Conservation (phyloP, 2,329 filamentous ascomycete genomes). For the Trichoderma brevicompactum region DNA sequence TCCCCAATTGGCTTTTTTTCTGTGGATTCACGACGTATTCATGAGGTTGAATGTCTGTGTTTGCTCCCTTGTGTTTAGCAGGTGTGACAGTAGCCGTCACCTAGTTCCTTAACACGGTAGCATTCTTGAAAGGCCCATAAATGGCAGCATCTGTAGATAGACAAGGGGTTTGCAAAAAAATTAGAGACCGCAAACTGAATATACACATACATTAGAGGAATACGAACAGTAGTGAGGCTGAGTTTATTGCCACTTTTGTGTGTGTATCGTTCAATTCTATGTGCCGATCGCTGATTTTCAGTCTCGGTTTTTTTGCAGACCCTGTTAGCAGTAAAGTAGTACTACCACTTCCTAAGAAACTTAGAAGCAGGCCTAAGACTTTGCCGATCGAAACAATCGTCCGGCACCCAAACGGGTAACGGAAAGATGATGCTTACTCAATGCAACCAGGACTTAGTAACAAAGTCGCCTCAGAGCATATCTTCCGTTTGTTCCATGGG, state of each 20-base stretch:
- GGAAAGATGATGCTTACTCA: neutral
- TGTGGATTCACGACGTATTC: neutral
- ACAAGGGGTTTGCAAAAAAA: no score
- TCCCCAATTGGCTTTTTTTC: neutral
- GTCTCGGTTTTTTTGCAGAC: no score
- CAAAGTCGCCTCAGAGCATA: no score
- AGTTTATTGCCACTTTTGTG: no score
- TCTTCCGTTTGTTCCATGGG: neutral
- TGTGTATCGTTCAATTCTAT: no score
- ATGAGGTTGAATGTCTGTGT: conserved; percentile 1
- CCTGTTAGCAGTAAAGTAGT: neutral
- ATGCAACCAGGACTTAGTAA: neutral
- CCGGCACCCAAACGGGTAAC: neutral
- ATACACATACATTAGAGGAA: no score
- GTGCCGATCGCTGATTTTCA: no score
- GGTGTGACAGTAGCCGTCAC: neutral
- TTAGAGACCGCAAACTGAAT: no score
- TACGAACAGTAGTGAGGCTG: no score
- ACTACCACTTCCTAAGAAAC: neutral
- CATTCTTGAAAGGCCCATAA: no score
- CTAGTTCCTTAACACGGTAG: neutral
- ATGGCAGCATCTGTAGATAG: no score
- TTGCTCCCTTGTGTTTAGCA: neutral
- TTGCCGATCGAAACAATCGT: neutral
- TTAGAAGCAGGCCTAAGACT: neutral